Evolutionary conservation across 2,329 filamentous ascomycete species (phyloP), one percentile per base, ranked within the genome.

Genomic region (Trichocomaceae sp.): DNA sequence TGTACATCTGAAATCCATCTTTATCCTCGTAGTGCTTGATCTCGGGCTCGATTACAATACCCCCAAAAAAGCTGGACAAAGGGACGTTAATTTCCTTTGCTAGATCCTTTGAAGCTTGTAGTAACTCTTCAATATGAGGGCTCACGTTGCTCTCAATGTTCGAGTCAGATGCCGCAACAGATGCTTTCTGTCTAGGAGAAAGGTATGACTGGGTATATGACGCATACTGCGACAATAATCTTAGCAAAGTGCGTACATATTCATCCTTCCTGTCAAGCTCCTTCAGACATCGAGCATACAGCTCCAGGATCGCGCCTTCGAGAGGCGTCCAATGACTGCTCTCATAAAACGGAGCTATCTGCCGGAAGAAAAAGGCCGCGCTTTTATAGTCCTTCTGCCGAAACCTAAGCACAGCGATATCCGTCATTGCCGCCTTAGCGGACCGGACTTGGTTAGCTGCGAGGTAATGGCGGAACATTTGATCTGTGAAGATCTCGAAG

Each of bases 371-470:
- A 0, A 80, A 80, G 0, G 87, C 84, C 1, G 93, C 91, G 1
- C 83, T 80, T 2, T 75, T 77, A 65, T 85, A 91, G 60, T 97
- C 88, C 20, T 82, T 80, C 2, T 88, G 77, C 57, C 87, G 82
- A 62, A 86, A 93, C 64, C 92, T 91, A 50, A 96, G 75, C 5
- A 93, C 81, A 1, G 90, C 93, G 46, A 97, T 79, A 69, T 99
- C 93, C 9, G 89, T 87, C 69, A 91, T 83, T 57, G 85, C 84
- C 19, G 84, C 81, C 62, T 95, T 85, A 0, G 87, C 85, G 7
- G 89, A 88, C 62, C 95, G 86, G 0, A 78, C 79, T 59, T 92
- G 87, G 54, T 85, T 87, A 4, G 91, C 90, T 4, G 90, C 83
- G 13, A 84, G 84, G 67, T 88, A 95, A 66, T 96, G 88, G 1